Percentiles rank a stretch among this genome's conserved stretches.
These are phyloP conservation scores for Beauveria scarabaeidicola DNA, from an alignment of 2,329 filamentous ascomycete species.

Conservation along the genomic window DNA sequence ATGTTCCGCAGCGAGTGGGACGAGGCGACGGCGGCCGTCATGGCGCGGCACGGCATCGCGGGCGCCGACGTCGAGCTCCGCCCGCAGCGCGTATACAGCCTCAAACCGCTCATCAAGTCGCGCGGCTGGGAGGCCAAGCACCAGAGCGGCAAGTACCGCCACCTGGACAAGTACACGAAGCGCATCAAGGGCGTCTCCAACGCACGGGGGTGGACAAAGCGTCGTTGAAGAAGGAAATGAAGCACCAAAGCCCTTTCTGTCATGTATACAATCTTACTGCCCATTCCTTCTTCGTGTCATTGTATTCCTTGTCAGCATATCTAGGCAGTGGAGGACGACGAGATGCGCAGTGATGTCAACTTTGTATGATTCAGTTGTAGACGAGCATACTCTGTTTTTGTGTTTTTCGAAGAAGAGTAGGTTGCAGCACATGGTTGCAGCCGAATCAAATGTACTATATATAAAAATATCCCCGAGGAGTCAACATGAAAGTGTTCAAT, in stretches of 20 bases:
- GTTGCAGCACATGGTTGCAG: neutral
- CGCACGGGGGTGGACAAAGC: slow-evolving; percentile 33
- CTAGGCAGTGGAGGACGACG: neutral
- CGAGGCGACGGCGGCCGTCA: slow-evolving; percentile 75
- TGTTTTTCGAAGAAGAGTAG: neutral
- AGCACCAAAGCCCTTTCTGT: neutral
- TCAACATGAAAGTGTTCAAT: neutral
- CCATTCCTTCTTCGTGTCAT: neutral
- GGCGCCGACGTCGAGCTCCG: slow-evolving; percentile 80
- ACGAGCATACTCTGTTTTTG: too few relatives aligned
- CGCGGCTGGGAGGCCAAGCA: slow-evolving; percentile 60
- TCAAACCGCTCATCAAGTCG: slow-evolving; percentile 52
- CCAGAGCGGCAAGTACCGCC: slow-evolving; percentile 55
- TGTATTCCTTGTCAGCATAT: neutral
- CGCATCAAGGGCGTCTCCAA: slow-evolving; percentile 42
- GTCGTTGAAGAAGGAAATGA: slow-evolving; percentile 17
- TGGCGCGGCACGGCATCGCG: slow-evolving; percentile 66
- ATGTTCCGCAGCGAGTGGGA: slow-evolving; percentile 90
- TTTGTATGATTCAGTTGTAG: neutral
- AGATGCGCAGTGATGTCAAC: neutral
- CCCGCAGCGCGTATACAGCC: slow-evolving; percentile 63
- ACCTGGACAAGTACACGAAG: slow-evolving; percentile 58
- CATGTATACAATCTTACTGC: neutral
- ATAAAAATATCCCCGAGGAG: neutral
- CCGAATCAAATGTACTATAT: slow-evolving; percentile 7